These are phyloP conservation scores for Boletus tomentosulus DNA, from an alignment of 768 basidiomycete genomes.

Conservation along the genomic window DNA sequence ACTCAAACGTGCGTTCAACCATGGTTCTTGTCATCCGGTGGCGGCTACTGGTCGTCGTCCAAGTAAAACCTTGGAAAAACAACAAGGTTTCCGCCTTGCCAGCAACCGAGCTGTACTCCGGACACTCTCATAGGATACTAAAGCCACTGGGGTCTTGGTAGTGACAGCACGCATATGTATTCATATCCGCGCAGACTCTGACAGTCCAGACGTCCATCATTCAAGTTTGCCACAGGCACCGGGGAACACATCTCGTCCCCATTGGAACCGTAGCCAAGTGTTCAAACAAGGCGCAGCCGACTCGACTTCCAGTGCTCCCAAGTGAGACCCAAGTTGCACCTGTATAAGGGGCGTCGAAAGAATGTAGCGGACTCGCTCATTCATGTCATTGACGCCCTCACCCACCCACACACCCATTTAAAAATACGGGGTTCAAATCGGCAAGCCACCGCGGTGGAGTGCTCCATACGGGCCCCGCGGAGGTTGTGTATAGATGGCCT, in stretches of 20 bases:
- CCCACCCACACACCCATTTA: background rate
- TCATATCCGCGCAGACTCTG: constrained; percentile 32
- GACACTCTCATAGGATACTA: background rate
- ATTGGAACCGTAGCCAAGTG: constrained; percentile 21
- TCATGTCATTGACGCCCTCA: background rate
- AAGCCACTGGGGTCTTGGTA: background rate
- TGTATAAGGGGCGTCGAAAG: background rate
- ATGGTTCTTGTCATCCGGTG: background rate
- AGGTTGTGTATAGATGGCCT: background rate
- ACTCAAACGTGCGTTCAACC: background rate
- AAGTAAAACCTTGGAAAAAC: background rate
- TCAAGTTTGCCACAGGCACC: constrained; percentile 28
- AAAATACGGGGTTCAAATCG: background rate
- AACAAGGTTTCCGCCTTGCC: background rate
- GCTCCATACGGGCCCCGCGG: background rate
- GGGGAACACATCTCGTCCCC: constrained; percentile 23
- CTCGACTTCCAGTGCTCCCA: no score
- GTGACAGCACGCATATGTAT: constrained; percentile 1
- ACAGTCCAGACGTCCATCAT: constrained; percentile 13
- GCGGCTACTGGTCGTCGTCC: background rate
- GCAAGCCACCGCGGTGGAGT: background rate
- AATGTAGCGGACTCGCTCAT: background rate
- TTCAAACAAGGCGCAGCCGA: background rate
- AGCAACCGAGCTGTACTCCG: constrained; percentile 1
- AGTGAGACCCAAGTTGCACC: no score